Base-by-base conservation (phyloP, 2,329 filamentous ascomycete genomes). In the Cercospora canescens region DNA sequence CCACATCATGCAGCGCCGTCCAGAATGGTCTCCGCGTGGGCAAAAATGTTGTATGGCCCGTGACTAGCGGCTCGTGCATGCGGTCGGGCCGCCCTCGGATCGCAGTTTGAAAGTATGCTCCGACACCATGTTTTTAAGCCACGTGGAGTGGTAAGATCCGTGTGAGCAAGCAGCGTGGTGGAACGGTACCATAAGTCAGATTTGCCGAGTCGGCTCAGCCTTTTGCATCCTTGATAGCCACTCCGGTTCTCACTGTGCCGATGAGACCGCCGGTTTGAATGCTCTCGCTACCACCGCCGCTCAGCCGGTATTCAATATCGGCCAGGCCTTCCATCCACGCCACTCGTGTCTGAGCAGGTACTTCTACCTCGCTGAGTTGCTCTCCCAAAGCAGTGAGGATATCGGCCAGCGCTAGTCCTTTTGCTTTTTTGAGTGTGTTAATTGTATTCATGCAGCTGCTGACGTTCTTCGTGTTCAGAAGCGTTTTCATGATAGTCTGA, bases 241-340 rank as follows among this genome's bases (percentile, higher is more conserved):
- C 94, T 0, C 95, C 95, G 63, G 87, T 91, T 67, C 95, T 85
- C 48, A 99, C 87, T 5, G 97, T 92, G 1, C 94, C 95, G 11
- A 98, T 92, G 54, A 97, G 84, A 0, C 94, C 95, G 6, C 95
- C 94, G 0, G 95, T 98, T 82, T 99, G 95, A 65, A 99, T 87
- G 6, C 84, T 82, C 81, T 99, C 95, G 65, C 89, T 93, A 1
- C 91, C 94, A 24, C 95, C 95, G 50, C 93, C 91, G 35, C 94
- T 91, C 6, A 99, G 83, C 68, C 95, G 85, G 80, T 96, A 96
- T 82, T 99, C 95, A 60, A 99, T 91, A 73, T 97, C 92, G 0
- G 94, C 93, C 63, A 99, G 81, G 0, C 94, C 94, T 66, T 95
- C 91, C 67, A 99, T 82, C 95, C 95, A 99, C 2, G 89, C 87